Percentiles rank a stretch among this genome's conserved stretches.
Conservation (phyloP, 1,284 basidiomycete genomes). For the Cerioporus squamosus region DNA sequence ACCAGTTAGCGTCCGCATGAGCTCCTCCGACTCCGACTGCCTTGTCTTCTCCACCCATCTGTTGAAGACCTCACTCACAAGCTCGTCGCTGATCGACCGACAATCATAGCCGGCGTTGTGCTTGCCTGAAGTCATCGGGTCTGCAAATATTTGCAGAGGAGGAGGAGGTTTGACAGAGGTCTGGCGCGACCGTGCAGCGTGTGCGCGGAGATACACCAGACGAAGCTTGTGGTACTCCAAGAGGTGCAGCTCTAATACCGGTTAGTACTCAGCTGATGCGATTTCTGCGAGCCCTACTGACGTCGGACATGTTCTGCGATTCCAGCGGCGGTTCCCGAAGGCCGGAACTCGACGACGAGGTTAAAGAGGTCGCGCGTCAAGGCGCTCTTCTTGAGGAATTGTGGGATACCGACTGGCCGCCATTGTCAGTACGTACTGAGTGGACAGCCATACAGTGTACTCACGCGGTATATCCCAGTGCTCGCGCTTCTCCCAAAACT, state of each 20-base stretch:
- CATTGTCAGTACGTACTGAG: no score
- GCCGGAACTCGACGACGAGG: slow-evolving; percentile 3
- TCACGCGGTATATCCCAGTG: slow-evolving; percentile 14
- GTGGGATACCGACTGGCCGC: not conserved
- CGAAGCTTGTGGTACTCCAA: not conserved
- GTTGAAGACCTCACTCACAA: not conserved
- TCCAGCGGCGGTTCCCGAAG: not conserved
- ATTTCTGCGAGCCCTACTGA: no score
- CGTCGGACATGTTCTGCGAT: no score
- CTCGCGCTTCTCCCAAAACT: slow-evolving; percentile 17
- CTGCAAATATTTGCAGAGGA: not conserved
- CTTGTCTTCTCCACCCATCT: no score
- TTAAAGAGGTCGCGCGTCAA: not conserved
- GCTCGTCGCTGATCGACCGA: not conserved
- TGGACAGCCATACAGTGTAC: not conserved
- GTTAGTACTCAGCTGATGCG: no score
- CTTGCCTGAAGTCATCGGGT: not conserved
- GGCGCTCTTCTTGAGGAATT: slow-evolving; percentile 2
- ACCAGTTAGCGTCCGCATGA: no score
- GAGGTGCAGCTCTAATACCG: not conserved
- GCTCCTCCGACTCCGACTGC: no score
- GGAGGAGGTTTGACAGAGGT: no score
- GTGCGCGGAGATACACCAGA: not conserved
- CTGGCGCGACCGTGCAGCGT: not conserved
- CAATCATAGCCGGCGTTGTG: not conserved